Evolutionary conservation across 2,329 filamentous ascomycete species (phyloP).

Genomic region (Epichloe coenophiala): DNA sequence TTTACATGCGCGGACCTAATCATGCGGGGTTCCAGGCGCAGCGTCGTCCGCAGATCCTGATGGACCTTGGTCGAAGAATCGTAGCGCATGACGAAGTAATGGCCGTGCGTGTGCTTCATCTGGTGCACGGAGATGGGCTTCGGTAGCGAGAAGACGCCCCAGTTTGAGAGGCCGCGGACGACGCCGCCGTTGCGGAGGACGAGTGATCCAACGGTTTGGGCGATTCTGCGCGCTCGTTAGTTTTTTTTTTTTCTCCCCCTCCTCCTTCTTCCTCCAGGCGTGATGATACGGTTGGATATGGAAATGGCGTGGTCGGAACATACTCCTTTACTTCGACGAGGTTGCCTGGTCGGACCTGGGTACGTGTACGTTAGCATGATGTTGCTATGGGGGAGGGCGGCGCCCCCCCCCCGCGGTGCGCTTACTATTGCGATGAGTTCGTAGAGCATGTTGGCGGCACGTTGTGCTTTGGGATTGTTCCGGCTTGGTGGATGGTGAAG

Average conservation of each 20-base stretch:
- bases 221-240: slow-evolving; percentile 48
- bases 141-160: slow-evolving; percentile 83
- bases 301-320: slow-evolving; percentile 17
- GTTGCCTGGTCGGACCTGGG: slow-evolving; percentile 80
- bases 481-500: slow-evolving; percentile 7
- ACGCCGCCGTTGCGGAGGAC: slow-evolving; percentile 78
- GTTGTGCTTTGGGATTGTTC: slow-evolving; percentile 9
- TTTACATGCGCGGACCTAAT: slow-evolving; percentile 79
- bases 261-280: neutral
- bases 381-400: neutral
- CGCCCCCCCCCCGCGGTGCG: slow-evolving; percentile 7
- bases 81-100: slow-evolving; percentile 98
- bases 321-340: slow-evolving; percentile 93
- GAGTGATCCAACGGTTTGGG: slow-evolving; percentile 67
- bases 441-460: slow-evolving; percentile 65
- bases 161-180: slow-evolving; percentile 85
- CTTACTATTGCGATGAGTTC: slow-evolving; percentile 90
- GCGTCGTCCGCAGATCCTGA: slow-evolving; percentile 56
- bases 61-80: slow-evolving; percentile 65
- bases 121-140: slow-evolving; percentile 69
- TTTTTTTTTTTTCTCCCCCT: too few species aligned
- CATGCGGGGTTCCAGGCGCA: slow-evolving; percentile 80
- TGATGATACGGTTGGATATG: too few species aligned
- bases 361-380: slow-evolving; percentile 5
- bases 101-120: slow-evolving; percentile 67